Percentiles rank a stretch among this genome's conserved stretches.
phyloP scores from a whole-genome alignment of 2,329 filamentous ascomycete genomes.

The Helicocarpus griseus region DNA sequence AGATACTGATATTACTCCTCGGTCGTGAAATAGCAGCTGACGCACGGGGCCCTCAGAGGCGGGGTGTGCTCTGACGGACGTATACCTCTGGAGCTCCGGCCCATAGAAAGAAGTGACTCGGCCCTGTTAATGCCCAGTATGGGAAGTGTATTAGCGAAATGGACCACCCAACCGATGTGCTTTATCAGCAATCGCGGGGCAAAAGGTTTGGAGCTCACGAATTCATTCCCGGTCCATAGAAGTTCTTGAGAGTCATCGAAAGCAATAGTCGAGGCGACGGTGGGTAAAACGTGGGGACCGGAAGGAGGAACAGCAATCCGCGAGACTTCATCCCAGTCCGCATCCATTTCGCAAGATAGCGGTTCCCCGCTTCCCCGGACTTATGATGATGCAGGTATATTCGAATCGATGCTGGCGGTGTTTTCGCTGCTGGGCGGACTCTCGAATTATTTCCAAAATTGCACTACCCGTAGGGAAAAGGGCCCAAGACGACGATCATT shows the following conservation, averaged over 20 bases:
- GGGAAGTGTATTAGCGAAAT: neutral
- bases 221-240: conserved; percentile 86
- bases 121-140: conserved; percentile 46
- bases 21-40: conserved; percentile 84
- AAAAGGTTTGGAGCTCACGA: conserved; percentile 45
- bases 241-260: conserved; percentile 88
- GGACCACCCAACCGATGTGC: neutral
- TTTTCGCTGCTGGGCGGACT: neutral
- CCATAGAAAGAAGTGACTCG: conserved; percentile 83
- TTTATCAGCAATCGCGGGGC: neutral
- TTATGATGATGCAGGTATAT: neutral
- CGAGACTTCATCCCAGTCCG: conserved; percentile 56
- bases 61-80: conserved; percentile 73
- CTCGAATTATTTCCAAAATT: conserved; percentile 4
- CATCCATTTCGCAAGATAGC: conserved; percentile 29
- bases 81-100: conserved; percentile 76
- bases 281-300: conserved; percentile 58
- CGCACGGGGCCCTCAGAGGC: conserved; percentile 67
- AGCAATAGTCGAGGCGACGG: conserved; percentile 66
- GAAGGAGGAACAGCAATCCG: conserved; percentile 73
- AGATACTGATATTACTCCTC: conserved; percentile 78
- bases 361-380: neutral
- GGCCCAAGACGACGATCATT: conserved; percentile 26
- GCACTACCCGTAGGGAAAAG: conserved; percentile 23
- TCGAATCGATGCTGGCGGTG: neutral